Evolutionary conservation across 441 rosid species (phyloP), one percentile per base, ranked within the genome.

Genomic region (Iberis amara): DNA sequence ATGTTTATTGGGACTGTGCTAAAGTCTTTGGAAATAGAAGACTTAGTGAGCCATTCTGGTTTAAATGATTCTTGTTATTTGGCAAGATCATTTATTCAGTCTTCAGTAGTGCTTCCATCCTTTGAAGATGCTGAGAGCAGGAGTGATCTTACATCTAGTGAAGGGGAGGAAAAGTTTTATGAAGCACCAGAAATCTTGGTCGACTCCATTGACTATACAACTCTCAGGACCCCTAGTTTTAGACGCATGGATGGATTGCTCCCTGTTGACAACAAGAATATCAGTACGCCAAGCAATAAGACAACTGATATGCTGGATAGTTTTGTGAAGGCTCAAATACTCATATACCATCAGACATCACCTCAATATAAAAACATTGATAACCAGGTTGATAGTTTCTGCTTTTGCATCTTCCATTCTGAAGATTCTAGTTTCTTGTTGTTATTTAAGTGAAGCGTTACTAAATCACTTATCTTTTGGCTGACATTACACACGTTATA

Each of bases 21-120:
- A 68, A 83, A 80, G 73, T 83, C 99, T 21, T 73, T 94, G 87
- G 99, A 94, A 79, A 81, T 94, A 57, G 96, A 89, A 81, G 99
- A 94, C 76, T 71, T 89, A 77, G 81, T 89, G 64, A 66, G 83
- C 72, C 50, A 66, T 64, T 71, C 63, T 51, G 64, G 69, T 44
- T 58, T 56, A 49, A 78, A 85, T 27, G 73, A 42, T 64, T 75
- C 80, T 59, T 73, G 81, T 80, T 94, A 79, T 78, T 52, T 94
- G 62, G 99, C 96, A 50, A 85, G 96, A 68, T 94, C 99, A 61
- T 81, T 94, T 70, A 71, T 83, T 60, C 75, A 73, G 54, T 76
- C 69, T 66, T 68, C 76, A 57, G 81, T 81, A 62, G 75, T 54
- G 38, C 35, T 52, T 49, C 73, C 76, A 53, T 70, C 77, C 52